Evolutionary conservation across 257 asterid species (phyloP), one percentile per base, ranked within the genome.

Genomic region (Vinca minor): DNA sequence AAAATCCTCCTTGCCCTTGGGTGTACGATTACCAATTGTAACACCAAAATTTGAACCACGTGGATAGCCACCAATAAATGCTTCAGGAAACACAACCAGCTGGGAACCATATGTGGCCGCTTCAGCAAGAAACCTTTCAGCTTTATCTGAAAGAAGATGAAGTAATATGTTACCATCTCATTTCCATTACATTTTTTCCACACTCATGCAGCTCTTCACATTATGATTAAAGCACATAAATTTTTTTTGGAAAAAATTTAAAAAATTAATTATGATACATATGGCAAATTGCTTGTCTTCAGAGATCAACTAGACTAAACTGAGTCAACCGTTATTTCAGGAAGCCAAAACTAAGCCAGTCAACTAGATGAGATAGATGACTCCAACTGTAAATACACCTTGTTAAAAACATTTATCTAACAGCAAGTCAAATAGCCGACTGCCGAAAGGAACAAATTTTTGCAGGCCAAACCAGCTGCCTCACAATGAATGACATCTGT

Each of bases 41-140:
- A 82, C 96, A 60, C 98, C 98, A 62, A 86, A 92, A 65, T 68
- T 81, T 54, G 95, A 89, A 36, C 98, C 96, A 38, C 98, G 96
- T 9, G 98, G 98, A 74, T 92, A 92, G 59, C 98, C 98, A 68
- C 98, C 98, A 4, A 92, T 79, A 69, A 92, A 92, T 53, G 96
- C 98, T 84, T 92, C 98, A 20, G 98, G 98, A 78, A 92, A 92
- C 69, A 89, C 94, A 61, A 87, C 95, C 73, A 92, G 76, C 77
- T 92, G 96, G 39, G 98, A 74, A 45, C 96, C 97, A 73, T 74
- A 87, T 3, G 91, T 78, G 57, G 97, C 97, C 69, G 97, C 96
- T 77, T 92, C 98, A 64, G 96, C 96, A 49, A 92, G 79, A 50
- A 92, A 82, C 84, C 91, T 85, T 69, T 92, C 98, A 63, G 97